Evolutionary conservation across 2,329 filamentous ascomycete genomes (phyloP), one percentile per base, ranked within the genome.

Genomic region (Diaporthe nobilis): DNA sequence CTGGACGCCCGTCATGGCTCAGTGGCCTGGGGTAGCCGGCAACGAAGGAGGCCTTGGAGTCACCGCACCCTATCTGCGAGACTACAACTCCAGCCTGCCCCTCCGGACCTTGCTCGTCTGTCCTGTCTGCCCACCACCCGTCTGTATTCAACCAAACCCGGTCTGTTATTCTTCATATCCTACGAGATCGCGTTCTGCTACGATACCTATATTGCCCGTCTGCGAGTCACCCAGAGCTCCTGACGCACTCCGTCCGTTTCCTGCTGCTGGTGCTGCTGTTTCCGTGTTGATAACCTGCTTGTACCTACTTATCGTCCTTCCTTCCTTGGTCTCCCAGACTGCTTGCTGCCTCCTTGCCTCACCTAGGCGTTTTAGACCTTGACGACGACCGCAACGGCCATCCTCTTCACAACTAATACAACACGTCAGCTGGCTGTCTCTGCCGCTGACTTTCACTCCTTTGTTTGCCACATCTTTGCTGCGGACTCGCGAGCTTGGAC

Each of bases 371-470:
- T 70, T 71, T 73, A 73, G 63, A 76, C 55, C 55, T 49, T 49
- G 53, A 73, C 74, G 53, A 71, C 71, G 71, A 58, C 74, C 71
- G 61, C 63, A 31, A 74, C 71, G 68, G 47, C 65, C 65, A 42
- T 51, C 39, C 55, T 60, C 47, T 55, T 53, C 55, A 34, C 60
- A 39, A 51, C 47, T 71, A 60, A 71, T 71, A 74, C 71, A 63
- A 44, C n/a, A 58, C 75, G 75, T 74, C 74, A 76, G 63, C 71
- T 73, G 74, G 71, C 75, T 55, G 65, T 47, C 51, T 57, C 31
- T 72, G 67, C 68, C 58, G 67, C 65, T 75, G 75, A 60, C 75
- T 68, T 60, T 68, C 75, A 53, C 75, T 76, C 72, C 75, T 75
- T 74, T 72, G 58, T 75, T 63, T 65, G 60, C 72, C 72, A 72